Conservation (phyloP, 768 basidiomycete species). For the Mrakia gelida region DNA sequence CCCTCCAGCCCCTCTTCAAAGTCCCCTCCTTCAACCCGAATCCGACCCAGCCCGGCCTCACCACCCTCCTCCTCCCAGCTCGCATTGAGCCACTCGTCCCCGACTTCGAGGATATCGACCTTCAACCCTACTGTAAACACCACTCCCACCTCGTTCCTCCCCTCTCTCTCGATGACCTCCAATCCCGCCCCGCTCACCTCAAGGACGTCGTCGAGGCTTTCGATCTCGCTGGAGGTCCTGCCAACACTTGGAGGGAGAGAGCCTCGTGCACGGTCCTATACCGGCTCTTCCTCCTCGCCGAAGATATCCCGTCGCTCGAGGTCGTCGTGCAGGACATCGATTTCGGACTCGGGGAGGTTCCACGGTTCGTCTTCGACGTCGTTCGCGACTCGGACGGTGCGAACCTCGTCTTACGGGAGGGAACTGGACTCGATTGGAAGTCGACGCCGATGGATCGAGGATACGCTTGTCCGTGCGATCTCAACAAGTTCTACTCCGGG, state of each 20-base stretch:
- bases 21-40: neutral
- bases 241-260: neutral
- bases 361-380: neutral
- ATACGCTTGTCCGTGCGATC: neutral
- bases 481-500: neutral
- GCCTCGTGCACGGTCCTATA: neutral
- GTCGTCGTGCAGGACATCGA: neutral
- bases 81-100: neutral
- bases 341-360: neutral
- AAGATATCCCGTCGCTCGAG: neutral
- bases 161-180: neutral
- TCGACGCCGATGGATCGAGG: neutral
- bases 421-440: neutral
- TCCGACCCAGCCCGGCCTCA: neutral
- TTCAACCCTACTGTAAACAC: neutral
- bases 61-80: neutral
- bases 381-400: neutral
- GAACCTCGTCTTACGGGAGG: neutral
- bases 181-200: neutral
- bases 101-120: neutral
- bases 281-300: neutral
- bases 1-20: neutral
- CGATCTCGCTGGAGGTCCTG: neutral
- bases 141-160: neutral
- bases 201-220: neutral